These are phyloP conservation scores for Leptographium galeiforme DNA, from an alignment of 2,329 filamentous ascomycete species.

Conservation along the genomic window DNA sequence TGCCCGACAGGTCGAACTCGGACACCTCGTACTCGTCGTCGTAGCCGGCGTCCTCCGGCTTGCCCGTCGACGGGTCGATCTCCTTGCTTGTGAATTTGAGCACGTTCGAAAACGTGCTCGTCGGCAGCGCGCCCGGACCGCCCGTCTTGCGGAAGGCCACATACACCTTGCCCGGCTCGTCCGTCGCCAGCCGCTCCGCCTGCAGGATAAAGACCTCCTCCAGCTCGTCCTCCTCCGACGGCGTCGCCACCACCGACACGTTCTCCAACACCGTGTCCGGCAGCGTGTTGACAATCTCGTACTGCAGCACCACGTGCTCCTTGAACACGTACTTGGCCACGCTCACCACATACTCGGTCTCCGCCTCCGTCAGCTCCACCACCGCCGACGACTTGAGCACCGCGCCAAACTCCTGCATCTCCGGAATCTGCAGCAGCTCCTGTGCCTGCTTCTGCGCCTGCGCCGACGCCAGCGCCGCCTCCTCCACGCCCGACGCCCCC, in stretches of 20 bases:
- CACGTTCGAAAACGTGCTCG: slow-evolving; percentile 75
- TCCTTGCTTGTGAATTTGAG: slow-evolving; percentile 98
- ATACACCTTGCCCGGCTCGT: slow-evolving; percentile 86
- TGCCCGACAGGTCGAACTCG: slow-evolving; percentile 78
- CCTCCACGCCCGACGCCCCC: slow-evolving; percentile 51
- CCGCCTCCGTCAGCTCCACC: slow-evolving; percentile 87
- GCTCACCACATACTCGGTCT: slow-evolving; percentile 92
- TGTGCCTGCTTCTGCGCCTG: slow-evolving; percentile 80
- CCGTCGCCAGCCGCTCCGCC: slow-evolving; percentile 65
- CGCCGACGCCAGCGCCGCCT: slow-evolving; percentile 61
- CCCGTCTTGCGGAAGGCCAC: slow-evolving; percentile 80
- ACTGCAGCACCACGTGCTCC: slow-evolving; percentile 89
- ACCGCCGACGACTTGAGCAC: slow-evolving; percentile 82
- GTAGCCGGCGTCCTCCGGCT: slow-evolving; percentile 84
- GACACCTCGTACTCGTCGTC: slow-evolving; percentile 97
- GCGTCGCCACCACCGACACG: slow-evolving; percentile 69
- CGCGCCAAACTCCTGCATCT: slow-evolving; percentile 77
- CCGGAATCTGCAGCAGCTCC: slow-evolving; percentile 76
- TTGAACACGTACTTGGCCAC: slow-evolving; percentile 97
- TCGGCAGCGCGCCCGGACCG: slow-evolving; percentile 63
- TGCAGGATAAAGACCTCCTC: slow-evolving; percentile 93
- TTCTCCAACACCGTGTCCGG: slow-evolving; percentile 83
- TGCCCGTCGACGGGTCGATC: slow-evolving; percentile 85
- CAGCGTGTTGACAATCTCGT: slow-evolving; percentile 94
- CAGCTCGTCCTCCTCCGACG: slow-evolving; percentile 66